These are phyloP conservation scores for Xylaria grammica DNA, from an alignment of 495 filamentous ascomycete genomes.

Conservation along the genomic window DNA sequence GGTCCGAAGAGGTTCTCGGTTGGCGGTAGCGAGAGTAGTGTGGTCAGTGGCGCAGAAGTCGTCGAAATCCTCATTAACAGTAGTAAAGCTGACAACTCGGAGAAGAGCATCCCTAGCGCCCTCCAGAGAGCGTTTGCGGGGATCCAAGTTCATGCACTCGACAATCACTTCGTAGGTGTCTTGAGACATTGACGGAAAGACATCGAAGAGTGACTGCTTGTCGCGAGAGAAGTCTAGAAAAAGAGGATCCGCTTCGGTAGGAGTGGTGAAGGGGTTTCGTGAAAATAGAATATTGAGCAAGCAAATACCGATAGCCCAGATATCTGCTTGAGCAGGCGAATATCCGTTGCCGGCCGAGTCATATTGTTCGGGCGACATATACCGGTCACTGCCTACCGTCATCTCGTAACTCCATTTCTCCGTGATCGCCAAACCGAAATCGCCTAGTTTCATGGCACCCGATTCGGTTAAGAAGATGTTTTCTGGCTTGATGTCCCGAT, in stretches of 20 bases:
- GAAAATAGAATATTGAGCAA: constrained; percentile 95
- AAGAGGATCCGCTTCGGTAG: constrained; percentile 82
- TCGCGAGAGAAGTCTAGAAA: constrained; percentile 92
- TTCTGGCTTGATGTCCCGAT: constrained; percentile 99
- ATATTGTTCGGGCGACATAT: constrained; percentile 98
- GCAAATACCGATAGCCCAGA: constrained; percentile 95
- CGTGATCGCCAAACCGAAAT: constrained; percentile 89
- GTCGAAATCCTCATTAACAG: constrained; percentile 80
- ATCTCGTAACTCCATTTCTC: constrained; percentile 87
- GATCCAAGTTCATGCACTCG: constrained; percentile 87
- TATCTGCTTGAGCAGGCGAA: constrained; percentile 89
- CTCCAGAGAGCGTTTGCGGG: constrained; percentile 80
- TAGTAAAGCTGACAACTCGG: constrained; percentile 88
- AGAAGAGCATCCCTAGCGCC: constrained; percentile 76
- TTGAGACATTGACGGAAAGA: constrained; percentile 97
- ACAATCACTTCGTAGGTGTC: constrained; percentile 93
- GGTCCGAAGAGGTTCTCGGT: constrained; percentile 93
- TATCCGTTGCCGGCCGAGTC: constrained; percentile 85
- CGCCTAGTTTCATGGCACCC: constrained; percentile 92
- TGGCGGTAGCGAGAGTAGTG: constrained; percentile 73
- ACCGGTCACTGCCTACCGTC: constrained; percentile 94
- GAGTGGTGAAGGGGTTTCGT: constrained; percentile 89
- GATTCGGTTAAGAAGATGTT: constrained; percentile 93
- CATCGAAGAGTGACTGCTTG: constrained; percentile 93
- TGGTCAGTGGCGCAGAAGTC: constrained; percentile 90